Conservation (phyloP, 306 rosid species). For the Casuarina cunninghamiana region DNA sequence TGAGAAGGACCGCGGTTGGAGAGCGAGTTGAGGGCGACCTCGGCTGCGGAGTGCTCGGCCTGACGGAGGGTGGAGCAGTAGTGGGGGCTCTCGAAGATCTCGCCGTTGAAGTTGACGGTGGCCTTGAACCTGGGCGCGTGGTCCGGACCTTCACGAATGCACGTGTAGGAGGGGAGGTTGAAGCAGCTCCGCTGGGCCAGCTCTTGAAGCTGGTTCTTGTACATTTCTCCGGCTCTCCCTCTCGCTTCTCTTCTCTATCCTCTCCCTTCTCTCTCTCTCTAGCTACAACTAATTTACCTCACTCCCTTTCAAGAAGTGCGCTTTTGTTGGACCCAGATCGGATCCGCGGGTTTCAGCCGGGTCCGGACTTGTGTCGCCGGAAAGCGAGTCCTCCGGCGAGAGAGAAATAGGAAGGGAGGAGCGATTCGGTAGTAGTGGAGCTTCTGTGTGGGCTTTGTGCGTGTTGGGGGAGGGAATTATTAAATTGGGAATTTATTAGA, state of each 20-base stretch:
- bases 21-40: conserved; percentile 91
- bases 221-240: conserved; percentile 64
- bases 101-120: conserved; percentile 92
- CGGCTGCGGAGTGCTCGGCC: conserved; percentile 99
- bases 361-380: conserved; percentile 7
- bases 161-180: conserved; percentile 90
- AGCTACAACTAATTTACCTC: not conserved
- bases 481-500: conserved; percentile 34
- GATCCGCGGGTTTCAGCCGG: conserved; percentile 30
- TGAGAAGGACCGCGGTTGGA: conserved; percentile 89
- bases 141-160: conserved; percentile 97
- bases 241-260: not conserved
- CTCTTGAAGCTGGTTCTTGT: conserved; percentile 99
- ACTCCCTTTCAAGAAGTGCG: not conserved
- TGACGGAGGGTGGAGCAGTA: conserved; percentile 91
- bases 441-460: not conserved
- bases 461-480: conserved; percentile 14
- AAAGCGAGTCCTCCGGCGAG: conserved; percentile 9
- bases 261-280: not conserved
- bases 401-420: not conserved
- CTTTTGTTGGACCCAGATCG: conserved; percentile 51
- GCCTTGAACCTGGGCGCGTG: conserved; percentile 99
- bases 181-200: conserved; percentile 99
- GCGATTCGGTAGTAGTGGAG: conserved; percentile 31
- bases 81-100: conserved; percentile 87